Percentiles rank a stretch among this genome's conserved stretches.
Evolutionary conservation across 441 rosid species (phyloP).

Genomic region (Pelargonium australe): DNA sequence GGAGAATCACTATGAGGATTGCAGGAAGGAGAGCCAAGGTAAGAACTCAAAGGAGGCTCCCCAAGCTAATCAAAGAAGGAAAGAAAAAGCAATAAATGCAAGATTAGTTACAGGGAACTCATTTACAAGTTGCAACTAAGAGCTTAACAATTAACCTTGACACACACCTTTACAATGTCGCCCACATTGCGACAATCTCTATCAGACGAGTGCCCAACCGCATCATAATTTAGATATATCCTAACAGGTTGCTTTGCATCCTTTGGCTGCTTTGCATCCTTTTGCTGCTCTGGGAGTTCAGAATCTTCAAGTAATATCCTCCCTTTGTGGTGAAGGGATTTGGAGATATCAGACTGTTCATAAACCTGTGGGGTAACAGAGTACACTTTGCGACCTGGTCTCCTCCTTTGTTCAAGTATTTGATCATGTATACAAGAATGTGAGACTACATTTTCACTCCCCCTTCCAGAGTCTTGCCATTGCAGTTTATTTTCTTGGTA

Average conservation of each 20-base stretch:
- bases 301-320: conserved; percentile 67
- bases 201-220: conserved; percentile 90
- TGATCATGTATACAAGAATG: conserved; percentile 97
- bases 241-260: conserved; percentile 81
- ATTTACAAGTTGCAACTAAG: not conserved
- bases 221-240: conserved; percentile 93
- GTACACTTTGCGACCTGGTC: conserved; percentile 78
- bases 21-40: conserved; percentile 60
- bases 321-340: conserved; percentile 48
- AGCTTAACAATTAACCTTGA: not conserved
- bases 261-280: conserved; percentile 43
- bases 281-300: conserved; percentile 25
- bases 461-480: conserved; percentile 38
- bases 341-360: conserved; percentile 35
- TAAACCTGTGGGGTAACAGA: conserved; percentile 89
- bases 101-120: conserved; percentile 18
- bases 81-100: conserved; percentile 14
- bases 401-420: conserved; percentile 78
- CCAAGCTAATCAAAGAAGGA: conserved; percentile 55
- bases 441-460: conserved; percentile 36
- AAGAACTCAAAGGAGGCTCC: conserved; percentile 60
- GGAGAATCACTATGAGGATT: conserved; percentile 75
- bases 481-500: conserved; percentile 31
- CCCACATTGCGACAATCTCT: conserved; percentile 85
- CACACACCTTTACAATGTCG: conserved; percentile 70